Percentiles rank a stretch among this genome's conserved stretches.
Evolutionary conservation across 2,329 filamentous ascomycete species (phyloP).

Genomic region (Trichoderma pleuroti): DNA sequence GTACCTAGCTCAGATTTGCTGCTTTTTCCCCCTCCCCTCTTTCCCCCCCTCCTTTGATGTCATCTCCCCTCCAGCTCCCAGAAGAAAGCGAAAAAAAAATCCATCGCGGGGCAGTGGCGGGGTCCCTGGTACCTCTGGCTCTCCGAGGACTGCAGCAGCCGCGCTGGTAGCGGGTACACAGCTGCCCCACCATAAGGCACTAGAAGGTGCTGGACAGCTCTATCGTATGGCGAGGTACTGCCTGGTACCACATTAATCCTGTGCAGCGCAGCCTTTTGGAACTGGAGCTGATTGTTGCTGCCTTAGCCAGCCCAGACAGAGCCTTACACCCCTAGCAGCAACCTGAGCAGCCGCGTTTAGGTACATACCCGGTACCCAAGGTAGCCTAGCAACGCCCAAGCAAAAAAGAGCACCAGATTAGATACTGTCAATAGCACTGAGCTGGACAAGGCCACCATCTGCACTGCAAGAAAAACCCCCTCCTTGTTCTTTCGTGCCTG

Average conservation of each 20-base stretch:
- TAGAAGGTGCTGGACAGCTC: slow-evolving; percentile 17
- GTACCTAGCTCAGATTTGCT: neutral
- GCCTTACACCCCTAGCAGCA: neutral
- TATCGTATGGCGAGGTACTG: neutral
- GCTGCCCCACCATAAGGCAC: slow-evolving; percentile 15
- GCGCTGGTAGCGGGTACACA: slow-evolving; percentile 1
- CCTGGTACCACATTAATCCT: neutral
- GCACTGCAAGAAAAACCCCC: neutral
- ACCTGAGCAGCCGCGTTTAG: neutral
- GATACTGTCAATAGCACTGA: neutral
- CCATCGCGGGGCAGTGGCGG: slow-evolving; percentile 20
- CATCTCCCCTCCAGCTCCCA: slow-evolving; percentile 18
- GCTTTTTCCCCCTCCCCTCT: neutral
- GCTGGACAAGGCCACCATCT: neutral
- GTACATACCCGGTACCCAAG: neutral
- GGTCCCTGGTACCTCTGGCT: slow-evolving; percentile 4
- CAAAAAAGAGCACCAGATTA: neutral
- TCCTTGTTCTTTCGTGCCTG: neutral
- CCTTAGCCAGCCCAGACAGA: neutral
- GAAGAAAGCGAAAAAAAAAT: slow-evolving; percentile 2
- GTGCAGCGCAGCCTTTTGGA: neutral
- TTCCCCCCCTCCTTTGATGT: slow-evolving; percentile 12
- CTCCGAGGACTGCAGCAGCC: neutral
- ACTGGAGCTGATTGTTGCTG: neutral
- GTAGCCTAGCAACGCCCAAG: neutral